Evolutionary conservation across 306 rosid species (phyloP).

Genomic region (Prunus dulcis): DNA sequence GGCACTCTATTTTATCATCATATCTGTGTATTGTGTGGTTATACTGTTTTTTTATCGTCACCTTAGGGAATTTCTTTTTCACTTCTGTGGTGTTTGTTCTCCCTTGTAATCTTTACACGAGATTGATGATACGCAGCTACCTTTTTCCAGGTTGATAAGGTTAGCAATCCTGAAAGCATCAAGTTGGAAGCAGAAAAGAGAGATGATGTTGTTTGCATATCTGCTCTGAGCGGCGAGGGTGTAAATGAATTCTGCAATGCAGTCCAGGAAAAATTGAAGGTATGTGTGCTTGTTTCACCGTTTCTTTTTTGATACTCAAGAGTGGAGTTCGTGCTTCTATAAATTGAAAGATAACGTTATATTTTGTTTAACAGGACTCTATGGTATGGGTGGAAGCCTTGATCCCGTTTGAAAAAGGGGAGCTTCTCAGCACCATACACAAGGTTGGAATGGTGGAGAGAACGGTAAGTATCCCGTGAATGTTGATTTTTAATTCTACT

Average conservation of each 20-base stretch:
- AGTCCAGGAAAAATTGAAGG: slow-evolving; percentile 84
- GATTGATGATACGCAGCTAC: slow-evolving; percentile 11
- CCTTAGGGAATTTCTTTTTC: background rate
- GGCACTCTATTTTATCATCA: background rate
- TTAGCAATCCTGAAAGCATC: slow-evolving; percentile 53
- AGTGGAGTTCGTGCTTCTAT: slow-evolving; percentile 14
- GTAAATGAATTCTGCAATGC: slow-evolving; percentile 68
- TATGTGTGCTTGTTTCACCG: slow-evolving; percentile 20
- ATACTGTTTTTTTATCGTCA: background rate
- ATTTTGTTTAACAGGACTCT: slow-evolving; percentile 53
- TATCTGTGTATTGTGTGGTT: background rate
- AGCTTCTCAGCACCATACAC: slow-evolving; percentile 88
- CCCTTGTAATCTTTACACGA: background rate
- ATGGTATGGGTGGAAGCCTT: slow-evolving; percentile 99
- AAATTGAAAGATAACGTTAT: background rate
- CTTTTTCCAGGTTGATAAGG: slow-evolving; percentile 68
- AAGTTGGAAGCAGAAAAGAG: slow-evolving; percentile 70
- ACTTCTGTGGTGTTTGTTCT: background rate
- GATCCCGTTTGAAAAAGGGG: slow-evolving; percentile 88
- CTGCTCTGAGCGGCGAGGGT: slow-evolving; percentile 78
- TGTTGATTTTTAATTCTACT: background rate
- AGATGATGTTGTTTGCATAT: slow-evolving; percentile 76
- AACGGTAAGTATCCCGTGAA: slow-evolving; percentile 58
- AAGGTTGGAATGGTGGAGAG: slow-evolving; percentile 94
- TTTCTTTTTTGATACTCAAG: background rate